Evolutionary conservation across 2,329 filamentous ascomycete genomes (phyloP), one percentile per base, ranked within the genome.

Genomic region (Parasarocladium wereldwijsianum): DNA sequence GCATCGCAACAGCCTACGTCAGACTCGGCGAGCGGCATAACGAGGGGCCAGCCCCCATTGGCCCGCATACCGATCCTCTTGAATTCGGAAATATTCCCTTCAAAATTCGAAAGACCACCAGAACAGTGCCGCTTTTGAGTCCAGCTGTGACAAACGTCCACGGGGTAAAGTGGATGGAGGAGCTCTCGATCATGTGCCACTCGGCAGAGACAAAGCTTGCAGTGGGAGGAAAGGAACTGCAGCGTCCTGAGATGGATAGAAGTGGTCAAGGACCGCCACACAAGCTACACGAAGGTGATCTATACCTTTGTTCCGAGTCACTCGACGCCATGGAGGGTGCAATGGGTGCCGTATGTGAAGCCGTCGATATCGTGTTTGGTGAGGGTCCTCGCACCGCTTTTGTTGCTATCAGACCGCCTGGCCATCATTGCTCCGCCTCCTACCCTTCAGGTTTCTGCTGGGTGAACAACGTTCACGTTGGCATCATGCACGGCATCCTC

Each of bases 401-500:
- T 50, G 84, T 96, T 29, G 86, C 80, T 17, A 80, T 96, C 29
- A 75, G 90, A 18, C 90, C 90, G 4, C 90, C 90, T 0, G 90
- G 90, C 1, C 90, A 98, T 49, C 90, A 98, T 48, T 98, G 90
- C 54, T 93, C 87, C 3, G 73, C 83, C 4, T 72, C 79, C 29
- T 77, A 79, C 43, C 90, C 90, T 1, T 94, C 87, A 3, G 90
- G 90, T 0, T 98, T 98, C 49, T 98, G 90, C 57, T 98, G 90
- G 87, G 59, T 98, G 29, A 98, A 98, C 52, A 98, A 98, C 47
- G 85, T 98, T 1, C 87, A 96, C 47, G 83, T 98, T 14, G 90
- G 87, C 1, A 93, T 98, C 39, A 81, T 92, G 51, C 82, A 98
- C 50, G 87, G 77, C 8, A 76, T 83, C 13, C 71, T 87, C 37